Conservation (phyloP, 2,329 filamentous ascomycete species). For the Davidsoniella virescens region DNA sequence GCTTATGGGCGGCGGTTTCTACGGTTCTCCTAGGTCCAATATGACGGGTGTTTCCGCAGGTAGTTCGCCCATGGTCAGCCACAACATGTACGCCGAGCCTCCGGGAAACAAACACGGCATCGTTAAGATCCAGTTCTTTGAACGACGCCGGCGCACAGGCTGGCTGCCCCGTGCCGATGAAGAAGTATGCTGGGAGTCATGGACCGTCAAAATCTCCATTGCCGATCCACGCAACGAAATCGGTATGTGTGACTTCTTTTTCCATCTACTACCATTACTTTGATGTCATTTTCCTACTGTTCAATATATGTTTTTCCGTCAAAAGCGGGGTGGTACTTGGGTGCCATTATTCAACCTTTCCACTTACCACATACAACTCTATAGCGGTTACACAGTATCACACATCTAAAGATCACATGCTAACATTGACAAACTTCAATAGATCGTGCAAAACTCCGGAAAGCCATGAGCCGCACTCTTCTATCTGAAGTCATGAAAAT, state of each 20-base stretch:
- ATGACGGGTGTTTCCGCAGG: not conserved
- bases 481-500: slow-evolving; percentile 81
- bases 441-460: slow-evolving; percentile 79
- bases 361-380: not conserved
- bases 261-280: not conserved
- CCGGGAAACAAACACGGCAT: slow-evolving; percentile 52
- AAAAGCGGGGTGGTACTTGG: too few relatives aligned
- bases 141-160: slow-evolving; percentile 71
- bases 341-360: too few relatives aligned
- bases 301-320: not conserved
- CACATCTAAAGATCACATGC: not conserved
- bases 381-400: not conserved
- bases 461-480: slow-evolving; percentile 80
- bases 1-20: too few relatives aligned
- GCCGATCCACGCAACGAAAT: slow-evolving; percentile 77
- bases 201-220: slow-evolving; percentile 87
- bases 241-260: slow-evolving; percentile 37
- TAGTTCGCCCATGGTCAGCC: slow-evolving; percentile 8
- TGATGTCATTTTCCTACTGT: not conserved
- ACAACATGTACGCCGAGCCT: slow-evolving; percentile 8
- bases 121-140: slow-evolving; percentile 82
- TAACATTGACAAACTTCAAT: not conserved
- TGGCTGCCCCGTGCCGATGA: slow-evolving; percentile 73
- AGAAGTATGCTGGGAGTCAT: slow-evolving; percentile 92
- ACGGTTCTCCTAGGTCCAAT: slow-evolving; percentile 8